Base-by-base conservation (phyloP, 2,329 filamentous ascomycete species). In the Pseudogymnoascus sp. region DNA sequence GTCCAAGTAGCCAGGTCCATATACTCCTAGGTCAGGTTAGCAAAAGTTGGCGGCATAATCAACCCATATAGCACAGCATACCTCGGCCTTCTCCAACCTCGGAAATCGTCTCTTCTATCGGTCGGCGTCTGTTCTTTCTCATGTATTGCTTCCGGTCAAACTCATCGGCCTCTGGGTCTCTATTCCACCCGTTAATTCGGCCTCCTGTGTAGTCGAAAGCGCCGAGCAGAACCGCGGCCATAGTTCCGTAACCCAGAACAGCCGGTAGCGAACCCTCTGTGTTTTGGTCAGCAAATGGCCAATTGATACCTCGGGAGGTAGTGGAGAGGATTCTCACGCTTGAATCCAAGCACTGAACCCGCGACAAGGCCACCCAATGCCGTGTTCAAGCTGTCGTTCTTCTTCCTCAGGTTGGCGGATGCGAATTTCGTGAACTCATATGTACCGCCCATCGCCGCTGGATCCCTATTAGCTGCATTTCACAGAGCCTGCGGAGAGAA, bases 71-170 rank as follows among this genome's bases (percentile, higher is more conserved):
- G 35, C 15, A 37, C 7, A 60, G 76, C 74, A 66, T 79, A 89
- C 87, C 87, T 81, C 87, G 79, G 68, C 86, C 85, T 75, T 90
- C 87, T 50, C 87, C 87, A 63, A 90, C 67, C 69, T 88, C 81
- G 44, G 81, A 78, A 63, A 90, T 75, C 1, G 84, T 89, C 73
- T 89, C 79, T 69, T 87, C 83, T 59, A 85, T 78, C 47, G 85
- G 82, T 68, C 81, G 78, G 73, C 85, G 77, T 72, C 82, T 81
- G 67, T 83, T 80, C 76, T 81, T 85, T 72, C 85, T 79, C 69
- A 87, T 65, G 63, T 79, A 75, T 70, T 87, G 79, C 73, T 86
- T 85, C 69, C 83, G 78, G 65, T 81, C 83, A 62, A 85, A 84
- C 69, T 88, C 85, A 68, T 88, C 85, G 40, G 82, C 75, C 26